Percentiles rank a stretch among this genome's conserved stretches.
phyloP scores from a whole-genome alignment of 2,329 filamentous ascomycete genomes.

The Colletotrichum caudatum region DNA sequence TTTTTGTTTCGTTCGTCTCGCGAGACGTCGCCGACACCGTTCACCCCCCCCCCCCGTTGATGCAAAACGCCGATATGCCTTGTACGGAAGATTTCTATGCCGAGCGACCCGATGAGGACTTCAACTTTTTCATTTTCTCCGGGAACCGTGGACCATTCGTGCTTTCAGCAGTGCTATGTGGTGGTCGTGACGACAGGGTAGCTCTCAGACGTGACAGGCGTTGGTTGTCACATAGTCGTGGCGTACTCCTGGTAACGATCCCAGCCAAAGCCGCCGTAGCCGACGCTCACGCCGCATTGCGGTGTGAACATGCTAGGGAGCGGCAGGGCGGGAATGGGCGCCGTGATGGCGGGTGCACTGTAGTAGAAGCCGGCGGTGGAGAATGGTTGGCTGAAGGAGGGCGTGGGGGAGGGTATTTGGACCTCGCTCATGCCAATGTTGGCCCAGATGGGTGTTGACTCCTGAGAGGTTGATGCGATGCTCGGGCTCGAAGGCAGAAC shows the following conservation, averaged over 20 bases:
- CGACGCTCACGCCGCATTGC: conserved; percentile 84
- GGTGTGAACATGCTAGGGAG: conserved; percentile 88
- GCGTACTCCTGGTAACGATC: conserved; percentile 87
- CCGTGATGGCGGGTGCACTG: conserved; percentile 79
- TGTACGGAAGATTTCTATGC: conserved; percentile 48
- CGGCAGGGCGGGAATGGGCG: conserved; percentile 81
- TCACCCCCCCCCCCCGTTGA: conserved; percentile 49
- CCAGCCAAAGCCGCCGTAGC: conserved; percentile 86
- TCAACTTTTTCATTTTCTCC: conserved; percentile 46
- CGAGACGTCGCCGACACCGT: conserved; percentile 55
- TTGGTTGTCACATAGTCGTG: conserved; percentile 85
- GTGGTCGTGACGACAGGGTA: conserved; percentile 63
- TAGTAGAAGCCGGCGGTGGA: conserved; percentile 82
- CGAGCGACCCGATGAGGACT: conserved; percentile 43
- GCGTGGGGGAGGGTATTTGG: conserved; percentile 81
- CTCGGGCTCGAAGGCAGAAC: conserved; percentile 90
- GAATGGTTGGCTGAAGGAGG: conserved; percentile 83
- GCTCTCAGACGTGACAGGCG: conserved; percentile 59
- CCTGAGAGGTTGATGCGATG: conserved; percentile 76
- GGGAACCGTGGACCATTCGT: conserved; percentile 49
- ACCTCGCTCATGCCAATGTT: conserved; percentile 80
- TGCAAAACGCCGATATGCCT: conserved; percentile 60
- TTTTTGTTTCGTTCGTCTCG: conserved; percentile 51
- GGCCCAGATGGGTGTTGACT: conserved; percentile 83
- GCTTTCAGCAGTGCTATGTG: conserved; percentile 53